These are phyloP conservation scores for Articulospora tetracladia DNA, from an alignment of 495 filamentous ascomycete species.

Conservation along the genomic window DNA sequence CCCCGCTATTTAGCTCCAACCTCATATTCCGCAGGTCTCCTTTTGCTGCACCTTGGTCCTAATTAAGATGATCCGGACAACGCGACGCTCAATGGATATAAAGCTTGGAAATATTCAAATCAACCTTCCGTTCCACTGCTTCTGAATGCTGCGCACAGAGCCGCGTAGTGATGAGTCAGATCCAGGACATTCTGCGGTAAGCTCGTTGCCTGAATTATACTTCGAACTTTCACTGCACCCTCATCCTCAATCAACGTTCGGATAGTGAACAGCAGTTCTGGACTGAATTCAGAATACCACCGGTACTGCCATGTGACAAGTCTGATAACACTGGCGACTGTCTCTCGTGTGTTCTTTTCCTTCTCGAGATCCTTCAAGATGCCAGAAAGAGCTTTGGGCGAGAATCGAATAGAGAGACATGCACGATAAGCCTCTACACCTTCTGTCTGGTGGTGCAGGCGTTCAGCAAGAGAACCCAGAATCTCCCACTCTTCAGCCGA, in stretches of 20 bases:
- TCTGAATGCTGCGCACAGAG: conserved; percentile 87
- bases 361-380: conserved; percentile 72
- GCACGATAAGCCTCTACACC: conserved; percentile 86
- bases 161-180: conserved; percentile 93
- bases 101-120: not conserved
- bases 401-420: conserved; percentile 79
- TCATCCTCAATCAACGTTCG: conserved; percentile 95
- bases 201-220: conserved; percentile 93
- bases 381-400: conserved; percentile 83
- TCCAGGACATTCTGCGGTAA: conserved; percentile 90
- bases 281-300: conserved; percentile 99
- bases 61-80: not conserved
- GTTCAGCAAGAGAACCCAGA: conserved; percentile 85
- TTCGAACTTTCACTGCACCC: conserved; percentile 94
- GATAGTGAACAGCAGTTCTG: conserved; percentile 77
- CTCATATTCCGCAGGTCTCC: not conserved
- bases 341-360: conserved; percentile 67
- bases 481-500: conserved; percentile 98
- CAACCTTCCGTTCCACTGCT: conserved; percentile 91
- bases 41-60: not conserved
- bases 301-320: conserved; percentile 97
- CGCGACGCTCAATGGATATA: not conserved
- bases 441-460: conserved; percentile 85
- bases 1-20: not conserved
- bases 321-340: conserved; percentile 75